Percentiles rank a stretch among this genome's conserved stretches.
These are phyloP conservation scores for Dothideomycetes sp. DNA, from an alignment of 2,329 filamentous ascomycete genomes.

Conservation along the genomic window DNA sequence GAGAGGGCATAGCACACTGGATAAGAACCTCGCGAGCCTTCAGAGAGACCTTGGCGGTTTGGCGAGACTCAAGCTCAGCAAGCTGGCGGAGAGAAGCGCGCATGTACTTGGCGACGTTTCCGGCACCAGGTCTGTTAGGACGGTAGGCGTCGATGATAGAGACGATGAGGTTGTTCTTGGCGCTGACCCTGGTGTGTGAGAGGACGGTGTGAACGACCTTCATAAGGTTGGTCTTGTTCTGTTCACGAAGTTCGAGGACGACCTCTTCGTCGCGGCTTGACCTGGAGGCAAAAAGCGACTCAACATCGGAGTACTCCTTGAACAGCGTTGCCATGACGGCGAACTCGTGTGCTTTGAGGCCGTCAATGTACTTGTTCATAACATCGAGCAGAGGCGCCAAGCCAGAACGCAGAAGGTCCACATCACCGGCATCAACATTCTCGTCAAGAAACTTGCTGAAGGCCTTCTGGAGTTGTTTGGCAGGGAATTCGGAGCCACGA, in stretches of 20 bases:
- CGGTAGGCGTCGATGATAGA: conserved; percentile 90
- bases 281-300: conserved; percentile 77
- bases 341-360: conserved; percentile 84
- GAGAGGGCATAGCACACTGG: conserved; percentile 87
- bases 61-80: conserved; percentile 78
- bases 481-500: conserved; percentile 78
- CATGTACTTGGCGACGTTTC: conserved; percentile 81
- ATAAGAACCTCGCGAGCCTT: conserved; percentile 97
- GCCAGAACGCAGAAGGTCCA: conserved; percentile 58
- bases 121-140: conserved; percentile 83
- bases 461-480: conserved; percentile 74
- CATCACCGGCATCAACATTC: conserved; percentile 62
- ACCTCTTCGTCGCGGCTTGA: conserved; percentile 86
- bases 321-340: conserved; percentile 70
- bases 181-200: conserved; percentile 81
- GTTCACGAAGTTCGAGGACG: conserved; percentile 83
- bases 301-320: conserved; percentile 69
- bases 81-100: conserved; percentile 72
- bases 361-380: conserved; percentile 70
- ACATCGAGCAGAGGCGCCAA: conserved; percentile 68
- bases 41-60: conserved; percentile 86
- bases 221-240: conserved; percentile 84
- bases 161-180: conserved; percentile 88
- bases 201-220: conserved; percentile 82
- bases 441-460: conserved; percentile 85